These are phyloP conservation scores for Sugiyamaella marilandica DNA, from an alignment of 805 yeast species.

Conservation along the genomic window DNA sequence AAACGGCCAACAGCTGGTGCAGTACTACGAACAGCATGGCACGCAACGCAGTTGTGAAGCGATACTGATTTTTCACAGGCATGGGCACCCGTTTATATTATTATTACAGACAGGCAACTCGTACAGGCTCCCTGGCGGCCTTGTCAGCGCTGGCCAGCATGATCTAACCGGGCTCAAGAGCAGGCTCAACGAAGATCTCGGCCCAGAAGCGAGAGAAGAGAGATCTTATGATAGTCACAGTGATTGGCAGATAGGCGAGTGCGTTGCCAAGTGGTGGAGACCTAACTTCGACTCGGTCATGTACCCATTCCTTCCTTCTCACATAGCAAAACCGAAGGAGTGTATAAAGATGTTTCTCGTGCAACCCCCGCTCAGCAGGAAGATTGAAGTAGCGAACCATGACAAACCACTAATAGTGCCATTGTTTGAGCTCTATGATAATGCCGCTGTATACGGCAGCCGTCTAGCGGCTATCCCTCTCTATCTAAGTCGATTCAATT, in stretches of 20 bases:
- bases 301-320: constrained; percentile 35
- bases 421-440: constrained; percentile 32
- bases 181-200: constrained; percentile 26
- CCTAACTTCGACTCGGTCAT: constrained; percentile 32
- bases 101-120: constrained; percentile 30
- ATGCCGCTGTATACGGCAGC: constrained; percentile 29
- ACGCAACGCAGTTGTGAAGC: constrained; percentile 33
- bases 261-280: constrained; percentile 35
- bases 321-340: constrained; percentile 33
- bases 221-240: constrained; percentile 15
- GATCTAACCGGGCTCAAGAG: constrained; percentile 27
- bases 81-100: constrained; percentile 32
- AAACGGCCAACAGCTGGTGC: constrained; percentile 16
- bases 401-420: constrained; percentile 33
- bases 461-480: constrained; percentile 35
- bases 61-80: constrained; percentile 31
- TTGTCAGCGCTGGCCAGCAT: constrained; percentile 28
- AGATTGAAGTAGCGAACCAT: constrained; percentile 28
- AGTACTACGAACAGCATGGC: constrained; percentile 28
- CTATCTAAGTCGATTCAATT: constrained; percentile 33
- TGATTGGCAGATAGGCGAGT: constrained; percentile 32
- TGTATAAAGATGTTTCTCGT: constrained; percentile 32
- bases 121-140: constrained; percentile 27
- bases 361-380: constrained; percentile 26
- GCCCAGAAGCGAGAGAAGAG: constrained; percentile 9